Percentiles rank a stretch among this genome's conserved stretches.
These are phyloP conservation scores for Bipolaris victoriae DNA, from an alignment of 2,329 filamentous ascomycete species.

Conservation along the genomic window DNA sequence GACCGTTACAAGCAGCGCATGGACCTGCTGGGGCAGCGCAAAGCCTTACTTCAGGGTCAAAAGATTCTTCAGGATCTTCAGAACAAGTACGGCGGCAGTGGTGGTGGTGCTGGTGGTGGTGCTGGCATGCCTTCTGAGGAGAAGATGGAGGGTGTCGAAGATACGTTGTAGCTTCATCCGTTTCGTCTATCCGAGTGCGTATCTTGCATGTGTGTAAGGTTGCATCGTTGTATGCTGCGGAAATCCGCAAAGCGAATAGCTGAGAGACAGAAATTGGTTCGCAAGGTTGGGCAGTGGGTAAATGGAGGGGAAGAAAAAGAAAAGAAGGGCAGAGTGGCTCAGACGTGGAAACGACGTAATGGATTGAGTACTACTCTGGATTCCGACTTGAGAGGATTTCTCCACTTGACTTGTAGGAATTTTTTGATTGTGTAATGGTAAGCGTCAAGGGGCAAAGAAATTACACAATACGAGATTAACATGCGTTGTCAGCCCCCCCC, in stretches of 20 bases:
- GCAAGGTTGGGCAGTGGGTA: too few species aligned
- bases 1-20: slow-evolving; percentile 19
- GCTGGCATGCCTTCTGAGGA: neutral
- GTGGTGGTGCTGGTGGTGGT: neutral
- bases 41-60: slow-evolving; percentile 22
- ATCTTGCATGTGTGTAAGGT: too few species aligned
- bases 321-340: too few species aligned
- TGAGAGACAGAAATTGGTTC: too few species aligned
- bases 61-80: slow-evolving; percentile 21
- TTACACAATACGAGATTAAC: neutral
- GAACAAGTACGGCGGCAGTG: slow-evolving; percentile 20
- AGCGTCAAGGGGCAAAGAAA: neutral
- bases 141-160: neutral
- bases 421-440: too few species aligned
- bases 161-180: neutral
- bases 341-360: too few species aligned
- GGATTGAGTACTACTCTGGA: too few species aligned
- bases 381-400: too few species aligned
- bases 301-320: too few species aligned
- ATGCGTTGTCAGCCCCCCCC: neutral
- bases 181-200: neutral
- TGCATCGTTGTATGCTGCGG: too few species aligned
- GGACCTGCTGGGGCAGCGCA: slow-evolving; percentile 13
- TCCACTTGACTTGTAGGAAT: neutral
- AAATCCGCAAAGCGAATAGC: too few species aligned